These are phyloP conservation scores for Cadophora sp. DNA, from an alignment of 2,329 filamentous ascomycete genomes.

Conservation along the genomic window DNA sequence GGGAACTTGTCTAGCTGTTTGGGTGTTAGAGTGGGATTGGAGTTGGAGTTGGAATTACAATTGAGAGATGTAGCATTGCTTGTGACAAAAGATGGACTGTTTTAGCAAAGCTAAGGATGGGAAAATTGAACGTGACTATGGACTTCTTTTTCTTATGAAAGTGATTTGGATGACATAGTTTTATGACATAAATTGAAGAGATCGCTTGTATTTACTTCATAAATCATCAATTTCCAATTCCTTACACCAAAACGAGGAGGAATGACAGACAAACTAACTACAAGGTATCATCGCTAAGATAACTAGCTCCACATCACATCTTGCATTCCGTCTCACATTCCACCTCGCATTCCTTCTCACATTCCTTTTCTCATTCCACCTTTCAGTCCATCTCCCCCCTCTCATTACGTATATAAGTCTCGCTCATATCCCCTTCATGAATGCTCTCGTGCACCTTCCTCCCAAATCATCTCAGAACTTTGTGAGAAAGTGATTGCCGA, in stretches of 20 bases:
- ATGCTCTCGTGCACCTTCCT: background rate
- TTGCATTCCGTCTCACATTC: background rate
- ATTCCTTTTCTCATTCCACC: background rate
- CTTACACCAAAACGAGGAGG: background rate
- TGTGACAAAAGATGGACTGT: too few relatives aligned
- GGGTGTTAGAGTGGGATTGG: background rate
- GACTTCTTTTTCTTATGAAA: too few relatives aligned
- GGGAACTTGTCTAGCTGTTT: too few relatives aligned
- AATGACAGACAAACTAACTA: conserved; percentile 5
- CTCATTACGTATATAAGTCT: background rate
- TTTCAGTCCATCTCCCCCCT: background rate
- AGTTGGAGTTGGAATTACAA: too few relatives aligned
- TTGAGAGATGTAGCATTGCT: too few relatives aligned
- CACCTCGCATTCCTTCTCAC: background rate
- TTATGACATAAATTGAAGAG: too few relatives aligned
- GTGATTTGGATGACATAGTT: too few relatives aligned
- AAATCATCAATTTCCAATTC: conserved; percentile 9
- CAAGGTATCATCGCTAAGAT: conserved; percentile 13
- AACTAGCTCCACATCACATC: background rate
- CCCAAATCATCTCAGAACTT: background rate
- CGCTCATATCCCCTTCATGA: background rate
- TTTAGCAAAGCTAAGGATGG: too few relatives aligned
- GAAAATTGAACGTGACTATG: too few relatives aligned
- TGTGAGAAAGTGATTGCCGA: background rate
- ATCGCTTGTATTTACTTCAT: too few relatives aligned